A percentile compares a stretch with the other conserved stretches of the same genome.
Evolutionary conservation across 1,284 basidiomycete genomes (phyloP).

Genomic region (Apiotrichum gamsii): DNA sequence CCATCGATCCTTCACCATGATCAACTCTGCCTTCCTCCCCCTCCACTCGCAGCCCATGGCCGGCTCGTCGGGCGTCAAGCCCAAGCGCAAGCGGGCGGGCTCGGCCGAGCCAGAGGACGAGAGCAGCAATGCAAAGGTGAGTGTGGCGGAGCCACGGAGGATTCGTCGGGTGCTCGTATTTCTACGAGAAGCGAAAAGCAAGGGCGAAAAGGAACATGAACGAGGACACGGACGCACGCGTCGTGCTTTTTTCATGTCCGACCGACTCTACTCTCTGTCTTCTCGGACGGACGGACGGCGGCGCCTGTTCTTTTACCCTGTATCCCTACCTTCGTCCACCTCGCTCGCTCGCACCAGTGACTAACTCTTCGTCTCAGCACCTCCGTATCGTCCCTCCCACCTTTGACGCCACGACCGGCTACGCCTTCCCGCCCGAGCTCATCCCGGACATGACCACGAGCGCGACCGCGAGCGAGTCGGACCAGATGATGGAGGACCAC

Average conservation of each 20-base stretch:
- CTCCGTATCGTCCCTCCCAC: constrained; percentile 9
- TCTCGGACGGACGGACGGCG: no score
- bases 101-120: constrained; percentile 24
- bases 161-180: no score
- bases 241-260: no score
- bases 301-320: no score
- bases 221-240: neutral
- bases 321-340: no score
- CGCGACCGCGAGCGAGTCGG: constrained; percentile 12
- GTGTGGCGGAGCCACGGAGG: neutral
- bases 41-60: constrained; percentile 16
- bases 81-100: constrained; percentile 34
- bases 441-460: constrained; percentile 25
- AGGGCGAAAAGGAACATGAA: constrained; percentile 7
- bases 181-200: no score
- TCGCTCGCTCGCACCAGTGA: no score
- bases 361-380: constrained; percentile 5
- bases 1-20: constrained; percentile 5
- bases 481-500: constrained; percentile 33
- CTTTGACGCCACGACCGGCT: constrained; percentile 8
- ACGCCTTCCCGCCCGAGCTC: constrained; percentile 30
- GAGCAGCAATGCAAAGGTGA: constrained; percentile 6
- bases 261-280: no score
- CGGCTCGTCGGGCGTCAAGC: constrained; percentile 28
- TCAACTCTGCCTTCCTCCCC: constrained; percentile 22